Evolutionary conservation across 192 early-diverging fungal species (phyloP), one percentile per base, ranked within the genome.

Genomic region (Dissophora ornata): DNA sequence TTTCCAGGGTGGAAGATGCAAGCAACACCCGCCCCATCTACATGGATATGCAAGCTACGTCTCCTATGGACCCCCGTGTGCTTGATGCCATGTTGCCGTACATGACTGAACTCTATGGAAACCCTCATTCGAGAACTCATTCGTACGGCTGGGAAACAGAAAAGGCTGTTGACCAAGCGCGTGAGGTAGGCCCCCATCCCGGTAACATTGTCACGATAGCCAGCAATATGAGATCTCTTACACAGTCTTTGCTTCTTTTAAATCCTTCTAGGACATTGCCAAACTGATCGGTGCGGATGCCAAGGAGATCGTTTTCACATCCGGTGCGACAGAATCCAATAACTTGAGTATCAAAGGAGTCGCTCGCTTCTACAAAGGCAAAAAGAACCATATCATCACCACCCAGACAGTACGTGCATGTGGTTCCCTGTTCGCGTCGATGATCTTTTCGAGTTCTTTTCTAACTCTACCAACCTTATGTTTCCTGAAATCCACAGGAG

Each of bases 111-210:
- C 83, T 87, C 53, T 95, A 94, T 69, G 97, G 97, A 56, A 98
- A 98, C 75, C 97, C 97, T 53, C 97, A 98, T 77, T 97, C 95
- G 52, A 85, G 97, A 74, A 98, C 97, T 7, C 97, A 98, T 80
- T 89, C 94, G 65, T 98, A 94, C 77, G 97, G 97, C 40, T 98
- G 97, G 97, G 97, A 98, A 58, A 86, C 92, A 9, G 97, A 98
- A 79, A 86, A 89, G 46, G 94, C 88, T 25, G 92, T 97, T 4
- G 97, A 98, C 61, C 74, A 80, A 30, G 95, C 96, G 18, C 90
- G 97, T 45, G 86, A 92, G 78, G 91, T 92, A 88, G 16, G 13
- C 7, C 36, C 36, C 36, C 13, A 13, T n/a, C n/a, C n/a, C n/a
- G n/a, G n/a, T n/a, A n/a, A n/a, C n/a, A n/a, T n/a, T n/a, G n/a